Base-by-base conservation (phyloP, 2,329 filamentous ascomycete species). In the Ophiosphaerella herpotricha region DNA sequence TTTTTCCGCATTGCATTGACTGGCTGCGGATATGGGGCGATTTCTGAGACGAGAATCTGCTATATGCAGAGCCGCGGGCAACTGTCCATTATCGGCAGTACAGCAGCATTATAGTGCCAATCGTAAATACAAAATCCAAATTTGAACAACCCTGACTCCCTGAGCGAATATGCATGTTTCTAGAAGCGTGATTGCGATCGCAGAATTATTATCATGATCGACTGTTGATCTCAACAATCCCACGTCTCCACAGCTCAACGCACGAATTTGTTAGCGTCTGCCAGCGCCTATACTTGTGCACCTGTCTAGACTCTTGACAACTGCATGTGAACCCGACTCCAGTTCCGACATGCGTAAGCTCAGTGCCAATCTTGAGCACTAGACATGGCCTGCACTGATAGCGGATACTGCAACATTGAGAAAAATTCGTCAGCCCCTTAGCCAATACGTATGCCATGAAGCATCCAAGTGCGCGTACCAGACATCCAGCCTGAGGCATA, bases 1-100 rank as follows among this genome's bases (percentile, higher is more conserved):
- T 62, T 61, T 50, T 54, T 18, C 11, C 42, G 44, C 38, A 51
- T 49, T 57, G 55, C 59, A 61, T 62, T 59, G 58, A 64, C 43
- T 35, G 32, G 51, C 48, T 38, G 44, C 18, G 21, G 33, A 21
- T 23, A 26, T 9, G 23, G 48, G 50, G 35, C 36, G 35, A 46
- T 33, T 24, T 39, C 12, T 34, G 46, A 41, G 41, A 43, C 37
- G 43, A 46, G 9, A 32, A 26, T 39, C 23, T 33, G 47, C 31
- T 23, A 29, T 23, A 29, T 46, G 48, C 38, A 32, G n/a, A 40
- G 18, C 11, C 11, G 9, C 26, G 26, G 26, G 26, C 26, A 29
- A 11, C 26, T 29, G 26, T 29, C 26, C 26, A 29, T 29, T 7
- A 29, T 29, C 26, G 26, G 26, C 26, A 29, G 26, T 39, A 14